phyloP scores from a whole-genome alignment of 352 stramenopile genomes.

The Pythium aristosporum region DNA sequence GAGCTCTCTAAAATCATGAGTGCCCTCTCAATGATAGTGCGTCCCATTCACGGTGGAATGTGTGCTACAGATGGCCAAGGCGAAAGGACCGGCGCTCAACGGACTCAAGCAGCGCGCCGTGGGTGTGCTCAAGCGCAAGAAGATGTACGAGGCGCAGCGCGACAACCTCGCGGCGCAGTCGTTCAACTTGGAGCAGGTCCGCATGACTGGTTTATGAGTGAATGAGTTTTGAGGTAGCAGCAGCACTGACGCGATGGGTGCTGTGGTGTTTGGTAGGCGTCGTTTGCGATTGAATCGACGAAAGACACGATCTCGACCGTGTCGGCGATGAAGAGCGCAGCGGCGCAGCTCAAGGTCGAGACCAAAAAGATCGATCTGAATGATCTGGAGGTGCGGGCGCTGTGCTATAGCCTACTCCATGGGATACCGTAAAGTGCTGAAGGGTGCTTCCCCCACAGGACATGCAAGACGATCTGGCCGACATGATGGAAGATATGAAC shows the following conservation, averaged over 20 bases:
- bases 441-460: constrained; percentile 47
- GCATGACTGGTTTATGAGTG: not conserved
- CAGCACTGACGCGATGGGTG: not conserved
- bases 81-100: constrained; percentile 61
- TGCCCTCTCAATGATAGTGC: not conserved
- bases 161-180: constrained; percentile 80
- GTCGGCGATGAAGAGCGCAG: constrained; percentile 93
- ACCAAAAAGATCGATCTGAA: constrained; percentile 96
- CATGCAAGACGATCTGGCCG: constrained; percentile 95
- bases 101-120: constrained; percentile 82
- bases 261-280: constrained; percentile 33
- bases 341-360: constrained; percentile 91
- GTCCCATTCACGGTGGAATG: not conserved
- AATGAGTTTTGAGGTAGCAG: not conserved
- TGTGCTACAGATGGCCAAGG: constrained; percentile 66
- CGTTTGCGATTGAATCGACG: constrained; percentile 91
- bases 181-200: constrained; percentile 86
- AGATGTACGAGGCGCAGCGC: constrained; percentile 86
- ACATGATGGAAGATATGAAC: constrained; percentile 98
- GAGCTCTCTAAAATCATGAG: not conserved
- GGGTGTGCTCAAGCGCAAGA: constrained; percentile 87
- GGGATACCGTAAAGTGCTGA: not conserved
- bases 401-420: not conserved
- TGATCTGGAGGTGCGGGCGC: constrained; percentile 85
- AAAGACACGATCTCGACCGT: constrained; percentile 93